A percentile compares a stretch with the other conserved stretches of the same genome.
Conservation (phyloP, 306 rosid species). For the Purshia tridentata region DNA sequence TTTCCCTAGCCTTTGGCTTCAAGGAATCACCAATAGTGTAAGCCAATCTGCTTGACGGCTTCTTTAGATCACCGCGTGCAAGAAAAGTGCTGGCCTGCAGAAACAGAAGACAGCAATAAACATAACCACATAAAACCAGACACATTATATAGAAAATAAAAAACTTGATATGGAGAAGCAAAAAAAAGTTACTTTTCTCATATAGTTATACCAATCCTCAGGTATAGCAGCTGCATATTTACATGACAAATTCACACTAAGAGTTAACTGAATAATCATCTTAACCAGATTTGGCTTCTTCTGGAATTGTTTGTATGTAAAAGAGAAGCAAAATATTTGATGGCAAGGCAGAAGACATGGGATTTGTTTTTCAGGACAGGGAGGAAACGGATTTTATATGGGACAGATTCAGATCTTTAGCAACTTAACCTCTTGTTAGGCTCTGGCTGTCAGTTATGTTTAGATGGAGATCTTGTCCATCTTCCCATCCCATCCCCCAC, state of each 20-base stretch:
- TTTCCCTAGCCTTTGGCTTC: conserved; percentile 82
- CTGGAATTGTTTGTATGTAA: neutral
- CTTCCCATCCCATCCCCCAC: neutral
- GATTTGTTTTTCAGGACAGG: neutral
- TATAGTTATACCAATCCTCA: conserved; percentile 1
- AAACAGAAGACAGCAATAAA: conserved; percentile 23
- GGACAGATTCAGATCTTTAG: neutral
- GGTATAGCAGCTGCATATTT: conserved; percentile 14
- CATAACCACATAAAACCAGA: conserved; percentile 5
- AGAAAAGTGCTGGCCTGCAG: conserved; percentile 90
- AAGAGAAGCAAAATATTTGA: neutral
- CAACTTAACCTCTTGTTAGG: neutral
- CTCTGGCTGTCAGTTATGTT: neutral
- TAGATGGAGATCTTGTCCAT: neutral
- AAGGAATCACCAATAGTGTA: conserved; percentile 74
- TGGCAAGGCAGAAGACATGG: neutral
- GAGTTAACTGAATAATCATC: conserved; percentile 19
- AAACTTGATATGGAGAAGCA: neutral
- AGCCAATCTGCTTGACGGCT: conserved; percentile 79
- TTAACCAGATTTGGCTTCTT: conserved; percentile 56
- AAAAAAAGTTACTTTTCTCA: neutral
- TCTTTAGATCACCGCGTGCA: conserved; percentile 84
- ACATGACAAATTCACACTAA: neutral
- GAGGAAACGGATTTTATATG: neutral
- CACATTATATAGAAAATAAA: neutral